Base-by-base conservation (phyloP, 2,329 filamentous ascomycete genomes). In the Diaporthe longicolla region DNA sequence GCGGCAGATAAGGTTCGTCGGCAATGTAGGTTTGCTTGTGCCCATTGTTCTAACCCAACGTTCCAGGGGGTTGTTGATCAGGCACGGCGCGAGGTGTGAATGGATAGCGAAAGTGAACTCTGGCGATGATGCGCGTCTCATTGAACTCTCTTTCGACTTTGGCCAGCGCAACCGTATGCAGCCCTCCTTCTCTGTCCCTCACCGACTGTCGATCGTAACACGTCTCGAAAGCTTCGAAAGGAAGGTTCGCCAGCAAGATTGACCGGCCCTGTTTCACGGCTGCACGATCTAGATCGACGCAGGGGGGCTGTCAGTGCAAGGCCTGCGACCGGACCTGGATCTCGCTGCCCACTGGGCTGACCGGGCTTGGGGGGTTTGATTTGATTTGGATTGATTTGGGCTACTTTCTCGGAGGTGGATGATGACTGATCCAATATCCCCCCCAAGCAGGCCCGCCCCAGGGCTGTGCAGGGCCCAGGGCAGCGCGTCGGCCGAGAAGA, bases 261-360 rank as follows among this genome's bases (percentile, higher is more conserved):
- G 48, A 63, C 57, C 48, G 63, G 70, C 43, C 15, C 70, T 71
- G 43, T 61, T 54, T 63, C 45, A 71, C 70, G 55, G 70, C 45
- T 63, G 70, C 70, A 63, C 70, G 45, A 71, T 71, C 57, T 71
- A 55, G 70, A 71, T 71, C 70, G 70, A 43, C 48, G 37, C 37
- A 43, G 57, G 69, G 37, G 54, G 37, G 2, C 54, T 43, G 57
- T 61, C 29, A 59, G 45, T 59, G 69, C 29, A 70, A 52, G 63
- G 48, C 63, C 63, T 54, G 48, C 32, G 63, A 26, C 48, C 48
- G 45, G 63, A 68, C 54, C 63, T 43, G 40, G 37, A 54, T 66
- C 45, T 66, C 26, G 63, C 29, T 29, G 4, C 37, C 13, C 35
- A 37, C 65, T 45, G 66, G 35, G 26, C 7, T 50, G 43, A 21